A percentile compares a stretch with the other conserved stretches of the same genome.
Conservation (phyloP, 768 basidiomycete genomes). For the Floccularia luteovirens region DNA sequence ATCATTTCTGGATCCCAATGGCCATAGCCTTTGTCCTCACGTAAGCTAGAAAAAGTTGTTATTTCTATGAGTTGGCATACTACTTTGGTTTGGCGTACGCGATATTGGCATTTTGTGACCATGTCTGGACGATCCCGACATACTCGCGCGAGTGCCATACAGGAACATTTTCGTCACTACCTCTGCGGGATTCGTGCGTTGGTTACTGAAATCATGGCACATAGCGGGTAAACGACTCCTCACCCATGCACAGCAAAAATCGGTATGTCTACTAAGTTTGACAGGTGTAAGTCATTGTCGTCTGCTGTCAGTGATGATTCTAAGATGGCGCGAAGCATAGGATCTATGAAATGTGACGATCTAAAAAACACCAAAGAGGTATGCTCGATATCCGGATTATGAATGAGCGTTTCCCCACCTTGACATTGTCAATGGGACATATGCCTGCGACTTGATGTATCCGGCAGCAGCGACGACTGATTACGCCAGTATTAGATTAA, state of each 20-base stretch:
- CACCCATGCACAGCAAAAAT: constrained; percentile 78
- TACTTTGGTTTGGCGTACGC: constrained; percentile 29
- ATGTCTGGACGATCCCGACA: constrained; percentile 49
- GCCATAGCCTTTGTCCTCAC: constrained; percentile 51
- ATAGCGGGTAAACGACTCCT: constrained; percentile 10
- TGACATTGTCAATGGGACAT: constrained; percentile 67
- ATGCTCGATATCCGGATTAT: neutral
- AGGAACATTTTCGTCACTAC: constrained; percentile 81
- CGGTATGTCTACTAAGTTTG: constrained; percentile 65
- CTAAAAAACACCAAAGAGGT: constrained; percentile 18
- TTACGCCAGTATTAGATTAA: neutral
- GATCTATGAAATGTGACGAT: constrained; percentile 75
- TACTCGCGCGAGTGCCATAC: constrained; percentile 75
- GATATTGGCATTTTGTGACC: constrained; percentile 43
- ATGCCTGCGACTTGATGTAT: constrained; percentile 84
- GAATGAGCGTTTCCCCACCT: constrained; percentile 24
- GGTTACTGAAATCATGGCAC: constrained; percentile 1
- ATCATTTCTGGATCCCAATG: constrained; percentile 72
- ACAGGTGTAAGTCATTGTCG: constrained; percentile 81
- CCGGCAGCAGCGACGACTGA: constrained; percentile 71
- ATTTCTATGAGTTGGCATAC: neutral
- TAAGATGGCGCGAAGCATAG: constrained; percentile 62
- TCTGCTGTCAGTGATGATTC: constrained; percentile 72
- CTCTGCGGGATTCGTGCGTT: constrained; percentile 29
- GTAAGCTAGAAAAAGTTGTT: constrained; percentile 31